Evolutionary conservation across 1,284 basidiomycete species (phyloP).

Genomic region (Pholiota adiposa): DNA sequence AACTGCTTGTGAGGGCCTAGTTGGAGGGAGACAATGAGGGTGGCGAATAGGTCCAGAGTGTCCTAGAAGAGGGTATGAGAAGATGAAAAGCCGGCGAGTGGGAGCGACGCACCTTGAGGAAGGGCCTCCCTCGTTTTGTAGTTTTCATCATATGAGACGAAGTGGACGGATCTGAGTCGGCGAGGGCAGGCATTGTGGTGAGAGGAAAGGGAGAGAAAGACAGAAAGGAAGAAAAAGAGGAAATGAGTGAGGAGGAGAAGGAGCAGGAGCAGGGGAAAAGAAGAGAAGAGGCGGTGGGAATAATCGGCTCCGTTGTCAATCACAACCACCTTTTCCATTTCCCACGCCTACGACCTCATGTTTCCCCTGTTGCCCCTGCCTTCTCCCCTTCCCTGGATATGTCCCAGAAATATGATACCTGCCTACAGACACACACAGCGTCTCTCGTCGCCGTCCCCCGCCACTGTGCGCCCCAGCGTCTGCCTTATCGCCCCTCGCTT

Average conservation of each 20-base stretch:
- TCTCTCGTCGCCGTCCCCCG: too few species aligned
- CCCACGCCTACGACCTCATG: conserved; percentile 44
- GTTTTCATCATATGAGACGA: conserved; percentile 97
- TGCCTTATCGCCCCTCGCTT: background rate
- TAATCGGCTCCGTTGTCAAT: conserved; percentile 45
- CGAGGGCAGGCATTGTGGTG: conserved; percentile 40
- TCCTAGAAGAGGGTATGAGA: conserved; percentile 60
- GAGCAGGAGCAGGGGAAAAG: conserved; percentile 29
- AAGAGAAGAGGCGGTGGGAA: conserved; percentile 38
- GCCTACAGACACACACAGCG: too few species aligned
- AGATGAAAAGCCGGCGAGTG: conserved; percentile 11
- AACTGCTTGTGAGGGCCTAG: conserved; percentile 92
- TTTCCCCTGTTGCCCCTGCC: conserved; percentile 37
- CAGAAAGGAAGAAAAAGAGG: conserved; percentile 30
- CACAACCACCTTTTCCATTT: conserved; percentile 39
- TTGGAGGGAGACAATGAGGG: conserved; percentile 92
- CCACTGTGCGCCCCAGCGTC: too few species aligned
- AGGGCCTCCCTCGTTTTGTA: conserved; percentile 92
- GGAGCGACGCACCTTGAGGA: conserved; percentile 72
- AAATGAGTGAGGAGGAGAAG: conserved; percentile 30
- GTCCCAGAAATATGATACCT: background rate
- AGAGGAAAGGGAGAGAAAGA: conserved; percentile 28
- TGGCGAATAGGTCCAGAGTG: conserved; percentile 97
- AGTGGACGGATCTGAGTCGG: conserved; percentile 49
- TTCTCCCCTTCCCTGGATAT: conserved; percentile 8